These are phyloP conservation scores for Leptographium procerum DNA, from an alignment of 2,329 filamentous ascomycete genomes.

Conservation along the genomic window DNA sequence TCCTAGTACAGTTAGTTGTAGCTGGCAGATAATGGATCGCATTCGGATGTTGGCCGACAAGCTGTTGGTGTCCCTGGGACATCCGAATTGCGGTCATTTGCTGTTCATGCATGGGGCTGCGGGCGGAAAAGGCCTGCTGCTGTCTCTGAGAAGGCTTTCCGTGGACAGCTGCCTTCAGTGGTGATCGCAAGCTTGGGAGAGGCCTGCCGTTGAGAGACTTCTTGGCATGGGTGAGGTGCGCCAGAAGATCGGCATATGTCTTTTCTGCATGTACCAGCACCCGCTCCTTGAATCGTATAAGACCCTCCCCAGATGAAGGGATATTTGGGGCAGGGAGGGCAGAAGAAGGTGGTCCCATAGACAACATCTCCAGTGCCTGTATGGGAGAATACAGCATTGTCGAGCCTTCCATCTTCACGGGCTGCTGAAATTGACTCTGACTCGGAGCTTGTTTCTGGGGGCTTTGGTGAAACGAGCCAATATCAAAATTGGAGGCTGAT, in stretches of 20 bases:
- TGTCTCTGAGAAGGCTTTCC: slow-evolving; percentile 35
- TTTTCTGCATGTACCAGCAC: slow-evolving; percentile 59
- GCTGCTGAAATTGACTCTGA: slow-evolving; percentile 6
- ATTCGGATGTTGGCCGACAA: background rate
- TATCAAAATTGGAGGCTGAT: background rate
- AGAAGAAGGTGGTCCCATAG: slow-evolving; percentile 2
- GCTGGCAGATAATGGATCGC: background rate
- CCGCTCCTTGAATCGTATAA: slow-evolving; percentile 51
- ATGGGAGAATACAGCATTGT: slow-evolving; percentile 16
- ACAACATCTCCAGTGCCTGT: slow-evolving; percentile 16
- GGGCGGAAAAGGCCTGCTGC: background rate
- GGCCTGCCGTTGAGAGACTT: slow-evolving; percentile 31
- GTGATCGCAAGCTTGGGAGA: slow-evolving; percentile 24
- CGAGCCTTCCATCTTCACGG: slow-evolving; percentile 17
- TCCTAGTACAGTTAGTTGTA: slow-evolving; percentile 11
- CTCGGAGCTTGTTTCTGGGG: background rate
- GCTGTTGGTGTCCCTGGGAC: background rate
- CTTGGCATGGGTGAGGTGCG: slow-evolving; percentile 50
- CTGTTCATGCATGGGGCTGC: background rate
- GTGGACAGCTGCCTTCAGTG: slow-evolving; percentile 41
- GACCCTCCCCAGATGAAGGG: slow-evolving; percentile 9
- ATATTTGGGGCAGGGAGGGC: background rate
- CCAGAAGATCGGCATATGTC: slow-evolving; percentile 59
- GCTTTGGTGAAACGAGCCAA: background rate
- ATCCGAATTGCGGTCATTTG: background rate